Percentiles rank a stretch among this genome's conserved stretches.
phyloP scores from a whole-genome alignment of 2,329 filamentous ascomycete genomes.

The Epichloe hybrida region DNA sequence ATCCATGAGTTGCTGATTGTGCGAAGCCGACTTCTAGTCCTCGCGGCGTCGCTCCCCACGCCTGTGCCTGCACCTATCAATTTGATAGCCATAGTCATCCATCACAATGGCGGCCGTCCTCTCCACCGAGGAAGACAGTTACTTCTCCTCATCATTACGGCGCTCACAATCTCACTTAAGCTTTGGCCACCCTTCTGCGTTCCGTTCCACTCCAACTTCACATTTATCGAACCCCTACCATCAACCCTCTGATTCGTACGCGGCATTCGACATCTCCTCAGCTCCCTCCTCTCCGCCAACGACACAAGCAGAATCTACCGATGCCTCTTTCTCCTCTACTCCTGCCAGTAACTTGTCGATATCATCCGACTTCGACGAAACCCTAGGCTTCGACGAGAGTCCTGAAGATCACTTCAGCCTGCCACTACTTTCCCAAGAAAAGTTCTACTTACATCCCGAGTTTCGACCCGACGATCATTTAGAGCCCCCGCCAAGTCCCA shows the following conservation, averaged over 20 bases:
- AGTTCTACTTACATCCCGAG: conserved; percentile 26
- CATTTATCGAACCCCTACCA: conserved; percentile 27
- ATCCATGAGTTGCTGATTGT: conserved; percentile 1
- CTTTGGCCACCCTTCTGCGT: conserved; percentile 31
- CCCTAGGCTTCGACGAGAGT: conserved; percentile 28
- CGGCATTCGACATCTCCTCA: conserved; percentile 38
- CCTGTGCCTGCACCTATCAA: neutral
- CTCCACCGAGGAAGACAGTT: conserved; percentile 41
- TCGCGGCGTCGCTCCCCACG: neutral
- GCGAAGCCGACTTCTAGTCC: neutral
- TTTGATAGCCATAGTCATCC: neutral
- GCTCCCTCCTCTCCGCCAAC: conserved; percentile 42
- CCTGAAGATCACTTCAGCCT: conserved; percentile 35
- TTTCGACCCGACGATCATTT: conserved; percentile 24
- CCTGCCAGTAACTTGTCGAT: conserved; percentile 50
- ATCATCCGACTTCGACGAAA: conserved; percentile 40
- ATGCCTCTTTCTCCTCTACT: conserved; percentile 47
- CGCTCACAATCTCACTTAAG: conserved; percentile 49
- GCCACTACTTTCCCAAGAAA: conserved; percentile 31
- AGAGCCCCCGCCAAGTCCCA: conserved; percentile 38
- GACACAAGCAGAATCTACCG: conserved; percentile 36
- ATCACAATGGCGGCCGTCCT: conserved; percentile 42
- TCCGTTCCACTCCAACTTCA: conserved; percentile 32
- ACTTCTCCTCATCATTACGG: conserved; percentile 41
- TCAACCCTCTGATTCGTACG: conserved; percentile 27